A percentile compares a stretch with the other conserved stretches of the same genome.
Conservation (phyloP, 441 rosid species). For the Monsonia emarginata region DNA sequence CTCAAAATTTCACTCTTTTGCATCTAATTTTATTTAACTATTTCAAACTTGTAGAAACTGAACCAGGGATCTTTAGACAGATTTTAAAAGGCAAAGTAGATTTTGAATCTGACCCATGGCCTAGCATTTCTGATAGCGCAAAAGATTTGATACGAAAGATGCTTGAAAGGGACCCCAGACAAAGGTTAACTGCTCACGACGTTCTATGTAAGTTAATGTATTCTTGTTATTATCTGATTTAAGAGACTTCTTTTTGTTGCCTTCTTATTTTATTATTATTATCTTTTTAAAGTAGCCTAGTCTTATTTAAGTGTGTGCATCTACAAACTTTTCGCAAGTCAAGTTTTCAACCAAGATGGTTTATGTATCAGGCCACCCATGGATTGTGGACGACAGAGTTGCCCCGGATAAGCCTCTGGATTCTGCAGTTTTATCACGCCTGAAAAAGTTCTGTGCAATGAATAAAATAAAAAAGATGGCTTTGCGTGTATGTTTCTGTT, state of each 20-base stretch:
- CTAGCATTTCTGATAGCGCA: slow-evolving; percentile 66
- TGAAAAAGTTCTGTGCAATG: slow-evolving; percentile 92
- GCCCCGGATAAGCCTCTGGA: slow-evolving; percentile 90
- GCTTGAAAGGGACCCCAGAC: slow-evolving; percentile 77
- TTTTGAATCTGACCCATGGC: slow-evolving; percentile 88
- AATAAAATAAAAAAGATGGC: slow-evolving; percentile 88
- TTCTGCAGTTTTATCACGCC: slow-evolving; percentile 73
- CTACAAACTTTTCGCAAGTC: not conserved
- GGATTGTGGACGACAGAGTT: slow-evolving; percentile 71
- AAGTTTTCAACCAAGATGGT: not conserved
- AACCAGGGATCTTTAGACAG: slow-evolving; percentile 92
- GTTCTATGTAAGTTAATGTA: slow-evolving; percentile 59
- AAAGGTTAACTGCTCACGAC: slow-evolving; percentile 72
- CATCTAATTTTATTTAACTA: not conserved
- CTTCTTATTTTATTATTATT: too few relatives aligned
- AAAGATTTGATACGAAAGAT: slow-evolving; percentile 77
- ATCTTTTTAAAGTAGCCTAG: too few relatives aligned
- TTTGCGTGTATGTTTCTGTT: slow-evolving; percentile 41
- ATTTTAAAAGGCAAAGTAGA: slow-evolving; percentile 87
- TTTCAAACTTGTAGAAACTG: slow-evolving; percentile 49
- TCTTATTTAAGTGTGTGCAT: not conserved
- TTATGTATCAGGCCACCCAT: slow-evolving; percentile 66
- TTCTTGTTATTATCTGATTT: not conserved
- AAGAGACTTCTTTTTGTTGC: too few relatives aligned
- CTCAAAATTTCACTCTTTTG: too few relatives aligned